These are phyloP conservation scores for Scedosporium dehoogii DNA, from an alignment of 2,329 filamentous ascomycete genomes.

Conservation along the genomic window DNA sequence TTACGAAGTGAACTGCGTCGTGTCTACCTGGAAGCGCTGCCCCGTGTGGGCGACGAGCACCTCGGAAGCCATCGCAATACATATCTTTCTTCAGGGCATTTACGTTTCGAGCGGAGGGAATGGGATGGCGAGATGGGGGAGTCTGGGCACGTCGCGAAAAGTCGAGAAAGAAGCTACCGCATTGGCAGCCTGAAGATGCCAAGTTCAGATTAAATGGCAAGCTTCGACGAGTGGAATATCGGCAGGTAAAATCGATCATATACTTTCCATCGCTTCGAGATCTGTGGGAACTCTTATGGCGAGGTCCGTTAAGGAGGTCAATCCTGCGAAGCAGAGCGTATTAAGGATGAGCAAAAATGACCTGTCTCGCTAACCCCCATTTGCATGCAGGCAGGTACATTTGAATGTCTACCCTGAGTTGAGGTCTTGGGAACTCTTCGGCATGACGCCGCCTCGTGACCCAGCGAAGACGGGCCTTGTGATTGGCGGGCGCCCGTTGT, in stretches of 20 bases:
- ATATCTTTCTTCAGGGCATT: conserved; percentile 25
- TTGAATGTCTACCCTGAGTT: not conserved
- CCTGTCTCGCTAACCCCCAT: not conserved
- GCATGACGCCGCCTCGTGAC: not conserved
- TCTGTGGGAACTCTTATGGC: not conserved
- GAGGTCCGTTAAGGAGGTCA: not conserved
- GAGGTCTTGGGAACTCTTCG: not conserved
- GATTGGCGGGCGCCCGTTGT: not conserved
- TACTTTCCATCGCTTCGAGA: not conserved
- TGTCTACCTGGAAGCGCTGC: conserved; percentile 72
- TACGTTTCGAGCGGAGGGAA: not conserved
- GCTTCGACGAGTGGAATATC: not conserved
- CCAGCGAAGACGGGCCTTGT: not conserved
- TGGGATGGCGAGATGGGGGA: not conserved
- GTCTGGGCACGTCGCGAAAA: not conserved
- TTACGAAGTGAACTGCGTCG: conserved; percentile 64
- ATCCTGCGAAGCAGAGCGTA: not conserved
- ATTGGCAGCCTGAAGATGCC: not conserved
- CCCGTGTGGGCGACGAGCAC: conserved; percentile 91
- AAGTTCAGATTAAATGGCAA: not conserved
- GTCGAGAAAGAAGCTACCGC: not conserved
- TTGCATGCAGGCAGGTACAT: not conserved
- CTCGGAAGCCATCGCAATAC: conserved; percentile 72
- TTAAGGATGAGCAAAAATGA: not conserved
- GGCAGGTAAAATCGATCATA: not conserved